Evolutionary conservation across 1,139 yeast species (phyloP).

Genomic region (Geotrichum fermentans): DNA sequence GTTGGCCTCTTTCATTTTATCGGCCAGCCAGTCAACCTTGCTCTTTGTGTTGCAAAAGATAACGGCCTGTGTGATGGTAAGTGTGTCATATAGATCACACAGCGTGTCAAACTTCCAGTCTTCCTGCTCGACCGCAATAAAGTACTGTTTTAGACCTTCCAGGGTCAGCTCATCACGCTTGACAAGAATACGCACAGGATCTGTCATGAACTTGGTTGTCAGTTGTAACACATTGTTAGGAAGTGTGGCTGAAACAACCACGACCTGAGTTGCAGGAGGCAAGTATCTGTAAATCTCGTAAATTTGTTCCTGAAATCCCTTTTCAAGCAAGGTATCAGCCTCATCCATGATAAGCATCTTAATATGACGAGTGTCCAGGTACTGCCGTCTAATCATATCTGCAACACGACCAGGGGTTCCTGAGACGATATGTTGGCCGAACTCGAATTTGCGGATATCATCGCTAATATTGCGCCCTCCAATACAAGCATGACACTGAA

Average conservation of each 20-base stretch:
- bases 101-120: slow-evolving; percentile 91
- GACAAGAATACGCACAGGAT: slow-evolving; percentile 94
- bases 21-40: slow-evolving; percentile 92
- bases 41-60: slow-evolving; percentile 98
- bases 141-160: slow-evolving; percentile 97
- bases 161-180: slow-evolving; percentile 97
- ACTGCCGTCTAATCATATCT: slow-evolving; percentile 95
- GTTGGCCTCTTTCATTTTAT: slow-evolving; percentile 76
- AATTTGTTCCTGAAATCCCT: slow-evolving; percentile 97
- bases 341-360: slow-evolving; percentile 98
- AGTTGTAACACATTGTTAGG: slow-evolving; percentile 96
- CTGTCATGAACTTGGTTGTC: slow-evolving; percentile 93
- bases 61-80: slow-evolving; percentile 97
- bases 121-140: slow-evolving; percentile 89
- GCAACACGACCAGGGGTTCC: slow-evolving; percentile 99
- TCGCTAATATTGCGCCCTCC: slow-evolving; percentile 95
- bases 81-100: slow-evolving; percentile 94
- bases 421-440: slow-evolving; percentile 93
- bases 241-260: slow-evolving; percentile 94
- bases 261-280: slow-evolving; percentile 95
- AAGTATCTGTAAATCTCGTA: slow-evolving; percentile 92
- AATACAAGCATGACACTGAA: slow-evolving; percentile 94
- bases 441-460: slow-evolving; percentile 86
- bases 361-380: slow-evolving; percentile 80
- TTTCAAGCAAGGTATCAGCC: slow-evolving; percentile 97